A percentile compares a stretch with the other conserved stretches of the same genome.
Conservation (phyloP, 208 protist species). For the Porcisia deanei region DNA sequence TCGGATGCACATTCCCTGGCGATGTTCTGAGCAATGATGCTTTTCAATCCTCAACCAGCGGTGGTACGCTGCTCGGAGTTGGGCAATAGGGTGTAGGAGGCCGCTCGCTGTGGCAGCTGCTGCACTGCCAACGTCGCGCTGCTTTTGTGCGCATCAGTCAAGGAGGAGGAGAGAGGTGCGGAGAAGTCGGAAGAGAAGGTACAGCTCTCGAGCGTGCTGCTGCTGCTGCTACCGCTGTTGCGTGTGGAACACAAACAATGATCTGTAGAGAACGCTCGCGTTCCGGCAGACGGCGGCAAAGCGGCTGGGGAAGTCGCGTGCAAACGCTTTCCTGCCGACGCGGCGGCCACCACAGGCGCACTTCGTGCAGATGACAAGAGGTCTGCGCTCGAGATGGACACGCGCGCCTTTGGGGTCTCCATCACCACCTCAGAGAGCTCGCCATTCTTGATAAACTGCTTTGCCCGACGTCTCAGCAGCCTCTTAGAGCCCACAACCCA, state of each 20-base stretch:
- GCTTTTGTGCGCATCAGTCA: neutral
- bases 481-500: conserved; percentile 39
- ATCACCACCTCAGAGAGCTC: conserved; percentile 47
- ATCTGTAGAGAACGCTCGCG: neutral
- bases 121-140: neutral
- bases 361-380: conserved; percentile 5
- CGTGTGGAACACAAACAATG: neutral
- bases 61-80: conserved; percentile 14
- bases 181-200: neutral
- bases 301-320: neutral
- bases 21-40: neutral
- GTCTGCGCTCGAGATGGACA: conserved; percentile 1
- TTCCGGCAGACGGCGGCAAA: neutral
- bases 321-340: neutral
- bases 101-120: neutral
- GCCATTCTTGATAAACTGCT: conserved; percentile 47
- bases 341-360: neutral
- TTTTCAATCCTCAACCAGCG: neutral
- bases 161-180: neutral
- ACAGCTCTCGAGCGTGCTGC: neutral
- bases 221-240: neutral
- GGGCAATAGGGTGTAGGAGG: conserved; percentile 15
- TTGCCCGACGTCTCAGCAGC: conserved; percentile 34
- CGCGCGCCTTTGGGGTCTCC: conserved; percentile 23
- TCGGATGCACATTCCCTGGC: neutral